These are phyloP conservation scores for Trametopsis cervina DNA, from an alignment of 768 basidiomycete genomes.

Conservation along the genomic window DNA sequence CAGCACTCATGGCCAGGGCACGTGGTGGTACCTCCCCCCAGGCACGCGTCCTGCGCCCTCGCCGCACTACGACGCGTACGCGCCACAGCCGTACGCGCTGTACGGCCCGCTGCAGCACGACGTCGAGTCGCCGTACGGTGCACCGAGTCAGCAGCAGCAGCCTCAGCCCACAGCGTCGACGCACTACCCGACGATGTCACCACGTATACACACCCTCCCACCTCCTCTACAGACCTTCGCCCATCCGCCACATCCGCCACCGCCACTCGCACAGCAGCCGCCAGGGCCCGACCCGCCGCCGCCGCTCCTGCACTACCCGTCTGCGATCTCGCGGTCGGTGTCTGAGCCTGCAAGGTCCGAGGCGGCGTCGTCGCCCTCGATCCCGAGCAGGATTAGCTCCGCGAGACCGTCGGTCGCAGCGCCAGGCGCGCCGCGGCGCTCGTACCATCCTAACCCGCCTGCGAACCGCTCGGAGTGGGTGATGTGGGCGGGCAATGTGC, in stretches of 20 bases:
- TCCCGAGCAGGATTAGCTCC: constrained; percentile 10
- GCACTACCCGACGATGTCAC: constrained; percentile 1
- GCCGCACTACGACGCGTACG: constrained; percentile 19
- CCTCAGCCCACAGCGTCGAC: constrained; percentile 6
- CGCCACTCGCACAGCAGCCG: constrained; percentile 4
- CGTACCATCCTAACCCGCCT: constrained; percentile 68
- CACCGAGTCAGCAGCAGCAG: too few relatives aligned
- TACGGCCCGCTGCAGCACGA: constrained; percentile 14
- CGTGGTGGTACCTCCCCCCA: constrained; percentile 46
- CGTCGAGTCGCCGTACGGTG: constrained; percentile 12
- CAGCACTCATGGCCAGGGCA: constrained; percentile 26
- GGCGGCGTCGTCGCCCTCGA: constrained; percentile 7
- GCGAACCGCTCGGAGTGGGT: constrained; percentile 84
- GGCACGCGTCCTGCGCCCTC: constrained; percentile 20
- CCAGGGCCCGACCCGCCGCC: constrained; percentile 13
- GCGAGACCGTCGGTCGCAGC: too few relatives aligned
- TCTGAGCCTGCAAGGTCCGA: constrained; percentile 1
- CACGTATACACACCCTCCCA: constrained; percentile 12
- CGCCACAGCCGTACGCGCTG: constrained; percentile 11
- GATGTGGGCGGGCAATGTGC: constrained; percentile 95
- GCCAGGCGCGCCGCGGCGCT: constrained; percentile 29
- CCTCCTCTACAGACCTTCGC: constrained; percentile 7
- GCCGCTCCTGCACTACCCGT: background rate
- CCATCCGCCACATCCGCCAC: constrained; percentile 6
- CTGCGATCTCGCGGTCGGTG: background rate